Conservation (phyloP, 2,329 filamentous ascomycete genomes). For the Cladosporium sp. region DNA sequence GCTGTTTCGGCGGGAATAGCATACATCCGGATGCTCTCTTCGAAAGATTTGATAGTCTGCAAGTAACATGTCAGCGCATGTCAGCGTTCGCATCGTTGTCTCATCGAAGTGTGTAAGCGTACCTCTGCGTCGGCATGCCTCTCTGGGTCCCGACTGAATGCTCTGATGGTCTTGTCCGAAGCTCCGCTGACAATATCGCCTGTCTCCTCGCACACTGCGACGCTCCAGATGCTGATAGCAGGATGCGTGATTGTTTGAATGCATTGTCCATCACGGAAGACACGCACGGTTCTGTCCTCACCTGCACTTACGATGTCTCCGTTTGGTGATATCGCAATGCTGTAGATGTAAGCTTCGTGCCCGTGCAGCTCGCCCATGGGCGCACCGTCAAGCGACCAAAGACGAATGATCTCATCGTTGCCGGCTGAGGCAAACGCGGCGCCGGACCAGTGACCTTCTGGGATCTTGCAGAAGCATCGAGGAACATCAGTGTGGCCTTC, state of each 20-base stretch:
- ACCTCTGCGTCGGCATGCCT: conserved; percentile 66
- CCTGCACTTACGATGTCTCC: conserved; percentile 88
- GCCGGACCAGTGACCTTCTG: conserved; percentile 68
- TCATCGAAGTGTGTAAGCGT: background rate
- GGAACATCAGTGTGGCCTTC: conserved; percentile 77
- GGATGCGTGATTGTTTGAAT: conserved; percentile 95
- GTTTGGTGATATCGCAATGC: conserved; percentile 69
- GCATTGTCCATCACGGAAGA: conserved; percentile 81
- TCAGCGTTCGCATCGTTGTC: background rate
- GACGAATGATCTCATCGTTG: conserved; percentile 82
- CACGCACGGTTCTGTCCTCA: conserved; percentile 86
- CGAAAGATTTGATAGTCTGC: conserved; percentile 61
- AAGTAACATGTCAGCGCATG: background rate
- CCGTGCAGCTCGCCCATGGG: conserved; percentile 74
- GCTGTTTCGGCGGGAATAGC: conserved; percentile 57
- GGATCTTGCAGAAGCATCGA: conserved; percentile 80
- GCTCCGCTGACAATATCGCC: conserved; percentile 93
- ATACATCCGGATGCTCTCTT: conserved; percentile 55
- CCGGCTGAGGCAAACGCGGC: conserved; percentile 93
- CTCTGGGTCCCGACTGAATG: conserved; percentile 72
- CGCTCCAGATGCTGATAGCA: conserved; percentile 92
- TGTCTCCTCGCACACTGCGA: conserved; percentile 74
- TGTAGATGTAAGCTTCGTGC: conserved; percentile 94
- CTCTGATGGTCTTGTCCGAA: conserved; percentile 78
- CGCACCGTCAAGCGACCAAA: conserved; percentile 79